Evolutionary conservation across 495 filamentous ascomycete species (phyloP).

Genomic region (Filosporella fistucella): DNA sequence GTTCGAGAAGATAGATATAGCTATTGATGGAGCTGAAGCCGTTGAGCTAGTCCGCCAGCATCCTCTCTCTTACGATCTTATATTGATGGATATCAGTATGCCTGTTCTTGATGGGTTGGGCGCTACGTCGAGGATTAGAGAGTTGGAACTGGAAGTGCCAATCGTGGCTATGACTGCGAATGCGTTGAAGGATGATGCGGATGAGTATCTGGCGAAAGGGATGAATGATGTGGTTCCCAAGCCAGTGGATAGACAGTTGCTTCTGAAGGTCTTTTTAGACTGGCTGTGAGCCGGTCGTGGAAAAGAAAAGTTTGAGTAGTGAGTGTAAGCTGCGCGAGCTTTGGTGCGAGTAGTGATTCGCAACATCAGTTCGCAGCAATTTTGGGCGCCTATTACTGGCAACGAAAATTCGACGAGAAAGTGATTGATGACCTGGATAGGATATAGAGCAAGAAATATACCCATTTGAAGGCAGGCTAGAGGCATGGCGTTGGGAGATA

Average conservation of each 20-base stretch:
- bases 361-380: too few species aligned
- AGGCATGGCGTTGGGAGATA: too few species aligned
- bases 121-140: constrained; percentile 42
- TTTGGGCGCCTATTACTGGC: too few species aligned
- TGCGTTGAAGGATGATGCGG: constrained; percentile 72
- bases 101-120: constrained; percentile 76
- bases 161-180: constrained; percentile 82
- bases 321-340: too few species aligned
- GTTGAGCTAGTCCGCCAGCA: constrained; percentile 46
- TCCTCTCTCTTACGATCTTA: constrained; percentile 47
- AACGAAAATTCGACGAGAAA: too few species aligned
- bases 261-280: constrained; percentile 36
- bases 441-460: too few species aligned
- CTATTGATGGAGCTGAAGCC: constrained; percentile 52
- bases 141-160: constrained; percentile 33
- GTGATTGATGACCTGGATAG: too few species aligned
- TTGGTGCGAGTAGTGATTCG: too few species aligned
- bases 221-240: constrained; percentile 87
- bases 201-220: constrained; percentile 68
- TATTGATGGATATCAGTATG: constrained; percentile 86
- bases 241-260: constrained; percentile 53
- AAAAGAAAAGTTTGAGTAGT: too few species aligned
- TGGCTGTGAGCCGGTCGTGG: too few species aligned
- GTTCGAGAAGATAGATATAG: constrained; percentile 48
- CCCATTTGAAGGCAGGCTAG: too few species aligned